These are phyloP conservation scores for Atkinsonella texensis DNA, from an alignment of 2,329 filamentous ascomycete genomes.

Conservation along the genomic window DNA sequence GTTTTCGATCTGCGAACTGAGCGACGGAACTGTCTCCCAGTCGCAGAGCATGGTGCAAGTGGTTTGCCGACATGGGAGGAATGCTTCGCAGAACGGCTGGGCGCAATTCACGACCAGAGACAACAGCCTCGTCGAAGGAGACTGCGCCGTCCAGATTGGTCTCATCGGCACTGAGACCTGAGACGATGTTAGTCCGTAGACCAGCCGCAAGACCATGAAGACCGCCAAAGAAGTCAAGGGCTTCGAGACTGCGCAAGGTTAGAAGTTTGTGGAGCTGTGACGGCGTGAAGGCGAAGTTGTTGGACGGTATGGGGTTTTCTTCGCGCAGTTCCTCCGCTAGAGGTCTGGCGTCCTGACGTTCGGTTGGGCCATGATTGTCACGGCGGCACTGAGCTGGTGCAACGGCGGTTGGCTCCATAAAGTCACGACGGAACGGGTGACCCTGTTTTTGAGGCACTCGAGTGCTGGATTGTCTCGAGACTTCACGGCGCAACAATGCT, in stretches of 20 bases:
- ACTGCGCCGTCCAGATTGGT: conserved; percentile 30
- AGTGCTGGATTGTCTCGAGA: background rate
- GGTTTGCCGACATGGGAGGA: conserved; percentile 10
- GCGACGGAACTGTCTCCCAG: conserved; percentile 15
- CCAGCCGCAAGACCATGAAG: conserved; percentile 38
- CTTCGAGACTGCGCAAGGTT: conserved; percentile 35
- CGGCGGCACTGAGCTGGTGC: conserved; percentile 1
- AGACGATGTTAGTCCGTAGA: conserved; percentile 33
- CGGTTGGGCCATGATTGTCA: conserved; percentile 3
- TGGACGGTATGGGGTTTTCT: conserved; percentile 18
- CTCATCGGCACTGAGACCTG: conserved; percentile 40
- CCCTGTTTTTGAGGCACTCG: background rate
- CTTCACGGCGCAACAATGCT: background rate
- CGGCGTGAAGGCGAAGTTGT: conserved; percentile 42
- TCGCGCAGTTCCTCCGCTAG: conserved; percentile 15
- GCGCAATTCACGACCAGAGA: conserved; percentile 23
- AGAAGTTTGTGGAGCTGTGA: conserved; percentile 41
- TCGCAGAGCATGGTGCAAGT: conserved; percentile 17
- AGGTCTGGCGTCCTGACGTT: conserved; percentile 7
- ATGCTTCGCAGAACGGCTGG: conserved; percentile 12
- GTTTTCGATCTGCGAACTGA: conserved; percentile 45
- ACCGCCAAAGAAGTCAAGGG: conserved; percentile 40
- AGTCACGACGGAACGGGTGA: background rate
- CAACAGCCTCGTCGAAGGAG: conserved; percentile 36
- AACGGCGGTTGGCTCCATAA: conserved; percentile 6